These are phyloP conservation scores for Breynia disticha DNA, from an alignment of 441 rosid genomes.

Conservation along the genomic window DNA sequence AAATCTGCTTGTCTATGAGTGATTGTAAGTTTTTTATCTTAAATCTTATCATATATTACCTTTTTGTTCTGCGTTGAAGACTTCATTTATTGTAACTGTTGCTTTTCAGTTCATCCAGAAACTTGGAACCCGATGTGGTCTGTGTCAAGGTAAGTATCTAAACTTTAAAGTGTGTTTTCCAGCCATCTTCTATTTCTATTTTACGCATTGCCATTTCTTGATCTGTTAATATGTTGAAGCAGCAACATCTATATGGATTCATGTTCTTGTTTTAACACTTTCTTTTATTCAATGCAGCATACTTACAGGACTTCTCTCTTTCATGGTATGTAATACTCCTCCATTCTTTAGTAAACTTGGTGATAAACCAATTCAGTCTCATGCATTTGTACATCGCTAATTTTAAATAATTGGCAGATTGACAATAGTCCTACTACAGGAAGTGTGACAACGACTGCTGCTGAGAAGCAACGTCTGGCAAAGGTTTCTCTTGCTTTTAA, in stretches of 20 bases:
- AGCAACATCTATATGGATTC: background rate
- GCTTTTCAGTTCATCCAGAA: slow-evolving; percentile 87
- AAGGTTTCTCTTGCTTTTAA: slow-evolving; percentile 88
- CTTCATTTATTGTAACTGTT: slow-evolving; percentile 10
- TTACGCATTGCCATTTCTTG: background rate
- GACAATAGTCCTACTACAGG: slow-evolving; percentile 97
- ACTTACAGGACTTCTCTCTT: slow-evolving; percentile 96
- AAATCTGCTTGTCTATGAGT: slow-evolving; percentile 96
- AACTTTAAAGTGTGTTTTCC: background rate
- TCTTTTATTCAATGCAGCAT: slow-evolving; percentile 58
- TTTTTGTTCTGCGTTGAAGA: background rate
- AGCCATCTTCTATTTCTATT: background rate
- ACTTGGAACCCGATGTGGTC: slow-evolving; percentile 99
- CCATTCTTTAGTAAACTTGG: background rate
- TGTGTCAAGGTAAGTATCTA: slow-evolving; percentile 64
- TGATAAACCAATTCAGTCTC: background rate
- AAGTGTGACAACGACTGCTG: slow-evolving; percentile 69
- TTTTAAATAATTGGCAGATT: slow-evolving; percentile 41
- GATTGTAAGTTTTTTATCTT: slow-evolving; percentile 57
- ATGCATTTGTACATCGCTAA: background rate
- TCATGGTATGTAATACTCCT: slow-evolving; percentile 60
- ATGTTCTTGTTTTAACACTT: slow-evolving; percentile 10
- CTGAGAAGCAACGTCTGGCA: slow-evolving; percentile 81
- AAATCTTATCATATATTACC: background rate
- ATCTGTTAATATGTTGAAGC: background rate